These are phyloP conservation scores for Globisporangium polare DNA, from an alignment of 352 stramenopile genomes.

Conservation along the genomic window DNA sequence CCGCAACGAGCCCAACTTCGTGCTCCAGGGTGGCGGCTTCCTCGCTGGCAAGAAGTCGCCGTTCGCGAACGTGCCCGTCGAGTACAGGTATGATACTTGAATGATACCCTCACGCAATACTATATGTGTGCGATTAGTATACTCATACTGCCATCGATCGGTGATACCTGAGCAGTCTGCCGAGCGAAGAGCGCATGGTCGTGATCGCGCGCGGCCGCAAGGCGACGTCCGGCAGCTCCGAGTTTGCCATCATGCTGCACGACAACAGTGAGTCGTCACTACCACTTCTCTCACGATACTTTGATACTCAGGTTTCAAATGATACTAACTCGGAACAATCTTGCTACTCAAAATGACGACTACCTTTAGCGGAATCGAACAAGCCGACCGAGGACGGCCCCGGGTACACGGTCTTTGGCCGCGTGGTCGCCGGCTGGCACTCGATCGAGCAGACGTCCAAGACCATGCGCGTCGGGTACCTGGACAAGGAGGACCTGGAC, in stretches of 20 bases:
- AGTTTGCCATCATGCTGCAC: conserved; percentile 85
- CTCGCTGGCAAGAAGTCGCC: conserved; percentile 69
- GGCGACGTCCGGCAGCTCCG: conserved; percentile 63
- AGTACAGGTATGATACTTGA: conserved; percentile 55
- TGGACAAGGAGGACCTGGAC: conserved; percentile 62
- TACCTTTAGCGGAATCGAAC: conserved; percentile 37
- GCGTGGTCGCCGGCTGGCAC: conserved; percentile 74
- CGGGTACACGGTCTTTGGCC: conserved; percentile 78
- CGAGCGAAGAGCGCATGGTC: conserved; percentile 78
- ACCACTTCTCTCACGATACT: no score
- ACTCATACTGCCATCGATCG: not conserved
- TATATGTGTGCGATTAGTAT: not conserved
- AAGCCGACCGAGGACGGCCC: conserved; percentile 53
- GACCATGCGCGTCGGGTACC: conserved; percentile 63
- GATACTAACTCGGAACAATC: not conserved
- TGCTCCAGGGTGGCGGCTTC: conserved; percentile 75
- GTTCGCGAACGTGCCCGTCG: conserved; percentile 61
- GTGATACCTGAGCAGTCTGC: conserved; percentile 30
- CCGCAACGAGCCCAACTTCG: conserved; percentile 78
- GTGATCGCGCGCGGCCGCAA: conserved; percentile 73
- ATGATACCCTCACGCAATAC: not conserved
- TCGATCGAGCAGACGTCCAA: conserved; percentile 71
- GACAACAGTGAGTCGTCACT: conserved; percentile 55
- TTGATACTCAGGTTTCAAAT: not conserved
- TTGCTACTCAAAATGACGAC: not conserved